phyloP scores from a whole-genome alignment of 1,284 basidiomycete genomes.

The Trichosporon sp. region DNA sequence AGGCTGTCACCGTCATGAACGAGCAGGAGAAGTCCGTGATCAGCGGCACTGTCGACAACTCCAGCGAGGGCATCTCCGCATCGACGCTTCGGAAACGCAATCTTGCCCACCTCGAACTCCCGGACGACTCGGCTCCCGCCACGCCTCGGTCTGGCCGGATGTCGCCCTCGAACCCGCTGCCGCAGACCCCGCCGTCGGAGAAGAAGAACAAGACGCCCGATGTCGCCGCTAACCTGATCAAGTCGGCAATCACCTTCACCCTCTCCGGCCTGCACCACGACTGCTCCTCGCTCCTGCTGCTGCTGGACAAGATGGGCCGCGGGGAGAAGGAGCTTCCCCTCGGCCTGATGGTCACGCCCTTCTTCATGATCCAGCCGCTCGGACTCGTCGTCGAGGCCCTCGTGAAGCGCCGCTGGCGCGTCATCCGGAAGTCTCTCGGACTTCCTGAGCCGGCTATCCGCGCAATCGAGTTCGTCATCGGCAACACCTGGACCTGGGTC shows the following conservation, averaged over 20 bases:
- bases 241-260: conserved; percentile 37
- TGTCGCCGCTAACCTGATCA: conserved; percentile 32
- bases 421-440: neutral
- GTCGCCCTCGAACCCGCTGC: neutral
- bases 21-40: neutral
- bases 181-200: neutral
- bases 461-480: conserved; percentile 29
- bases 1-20: neutral
- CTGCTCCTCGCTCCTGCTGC: conserved; percentile 22
- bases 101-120: neutral
- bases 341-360: conserved; percentile 24
- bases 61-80: neutral
- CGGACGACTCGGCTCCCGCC: neutral
- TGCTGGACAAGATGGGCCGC: conserved; percentile 18
- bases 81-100: neutral
- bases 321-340: conserved; percentile 4
- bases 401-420: conserved; percentile 29
- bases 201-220: neutral
- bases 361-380: conserved; percentile 40
- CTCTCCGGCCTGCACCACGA: conserved; percentile 40
- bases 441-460: conserved; percentile 15
- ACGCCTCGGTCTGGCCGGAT: neutral
- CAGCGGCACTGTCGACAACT: neutral
- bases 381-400: conserved; percentile 33
- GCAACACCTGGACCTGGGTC: conserved; percentile 40